Conservation (phyloP, 768 basidiomycete genomes). For the Lentinula sp. region DNA sequence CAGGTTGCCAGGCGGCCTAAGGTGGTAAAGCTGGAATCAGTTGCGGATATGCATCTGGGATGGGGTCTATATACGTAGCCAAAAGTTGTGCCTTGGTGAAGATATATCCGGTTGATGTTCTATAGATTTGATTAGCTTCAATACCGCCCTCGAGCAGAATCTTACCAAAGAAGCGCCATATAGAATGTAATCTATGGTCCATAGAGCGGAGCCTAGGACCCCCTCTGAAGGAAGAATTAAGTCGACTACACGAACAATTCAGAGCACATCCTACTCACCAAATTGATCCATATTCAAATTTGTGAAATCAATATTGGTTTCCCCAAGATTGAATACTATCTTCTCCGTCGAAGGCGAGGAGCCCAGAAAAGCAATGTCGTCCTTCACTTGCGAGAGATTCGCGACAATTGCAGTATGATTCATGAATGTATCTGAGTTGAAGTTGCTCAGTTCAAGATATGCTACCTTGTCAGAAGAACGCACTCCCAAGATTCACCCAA, state of each 20-base stretch:
- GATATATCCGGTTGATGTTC: conserved; percentile 1
- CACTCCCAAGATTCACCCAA: conserved; percentile 3
- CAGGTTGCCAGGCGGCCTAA: conserved; percentile 3
- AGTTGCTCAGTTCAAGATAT: background rate
- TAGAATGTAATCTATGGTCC: conserved; percentile 1
- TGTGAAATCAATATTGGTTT: conserved; percentile 2
- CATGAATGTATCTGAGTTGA: conserved; percentile 1
- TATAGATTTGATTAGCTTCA: background rate
- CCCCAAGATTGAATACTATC: background rate
- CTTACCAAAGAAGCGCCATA: background rate
- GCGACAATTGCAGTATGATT: conserved; percentile 2
- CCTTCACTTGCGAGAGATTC: background rate
- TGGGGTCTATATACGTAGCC: background rate
- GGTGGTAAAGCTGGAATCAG: background rate
- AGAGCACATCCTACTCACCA: background rate
- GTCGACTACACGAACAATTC: background rate
- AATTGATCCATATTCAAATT: conserved; percentile 4
- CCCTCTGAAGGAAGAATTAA: background rate
- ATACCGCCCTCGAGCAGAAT: background rate
- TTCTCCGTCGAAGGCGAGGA: background rate
- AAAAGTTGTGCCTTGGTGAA: conserved; percentile 4
- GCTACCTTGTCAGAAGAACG: background rate
- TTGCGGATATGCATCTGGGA: background rate
- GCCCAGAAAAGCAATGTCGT: background rate
- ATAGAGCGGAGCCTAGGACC: conserved; percentile 1